A percentile compares a stretch with the other conserved stretches of the same genome.
phyloP scores from a whole-genome alignment of 345 rosid genomes.

The Cardamine chenopodiifolia region DNA sequence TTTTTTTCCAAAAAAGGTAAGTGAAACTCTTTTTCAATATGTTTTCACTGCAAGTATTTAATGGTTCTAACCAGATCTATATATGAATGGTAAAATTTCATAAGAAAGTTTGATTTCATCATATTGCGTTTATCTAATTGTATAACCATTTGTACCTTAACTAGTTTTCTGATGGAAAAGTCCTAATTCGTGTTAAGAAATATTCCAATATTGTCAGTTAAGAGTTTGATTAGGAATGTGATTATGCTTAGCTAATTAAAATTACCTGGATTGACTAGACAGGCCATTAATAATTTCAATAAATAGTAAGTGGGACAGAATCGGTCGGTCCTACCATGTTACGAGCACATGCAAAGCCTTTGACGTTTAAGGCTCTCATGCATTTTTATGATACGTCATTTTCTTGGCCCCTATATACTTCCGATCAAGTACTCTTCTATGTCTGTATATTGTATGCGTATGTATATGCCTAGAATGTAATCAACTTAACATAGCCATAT shows the following conservation, averaged over 20 bases:
- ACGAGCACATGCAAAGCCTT: slow-evolving; percentile 37
- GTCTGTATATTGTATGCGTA: background rate
- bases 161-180: background rate
- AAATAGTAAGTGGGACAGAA: slow-evolving; percentile 1
- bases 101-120: background rate
- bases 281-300: background rate
- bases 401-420: slow-evolving; percentile 27
- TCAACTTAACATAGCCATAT: slow-evolving; percentile 6
- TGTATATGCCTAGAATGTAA: background rate
- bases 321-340: slow-evolving; percentile 39
- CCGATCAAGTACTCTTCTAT: background rate
- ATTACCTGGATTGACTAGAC: slow-evolving; percentile 13
- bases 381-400: slow-evolving; percentile 33
- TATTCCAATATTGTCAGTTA: background rate
- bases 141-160: background rate
- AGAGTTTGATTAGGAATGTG: background rate
- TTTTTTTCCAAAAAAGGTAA: background rate
- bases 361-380: slow-evolving; percentile 36
- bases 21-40: background rate
- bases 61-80: background rate
- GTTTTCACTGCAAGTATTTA: background rate
- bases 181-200: background rate
- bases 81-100: background rate
- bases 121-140: background rate
- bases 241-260: slow-evolving; percentile 17